Conservation (phyloP, 306 rosid genomes). For the Luffa acutangula region DNA sequence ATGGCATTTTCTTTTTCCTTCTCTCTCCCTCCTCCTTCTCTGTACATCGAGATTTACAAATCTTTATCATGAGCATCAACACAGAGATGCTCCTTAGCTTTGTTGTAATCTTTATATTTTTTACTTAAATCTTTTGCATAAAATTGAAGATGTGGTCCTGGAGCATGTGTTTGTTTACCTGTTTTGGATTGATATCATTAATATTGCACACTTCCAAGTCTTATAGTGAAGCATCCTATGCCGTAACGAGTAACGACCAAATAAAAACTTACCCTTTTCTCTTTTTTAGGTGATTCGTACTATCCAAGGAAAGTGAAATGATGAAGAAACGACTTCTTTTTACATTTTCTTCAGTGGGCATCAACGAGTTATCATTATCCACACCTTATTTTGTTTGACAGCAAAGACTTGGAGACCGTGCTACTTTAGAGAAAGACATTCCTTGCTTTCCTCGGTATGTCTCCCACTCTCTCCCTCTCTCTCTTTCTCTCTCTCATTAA, state of each 20-base stretch:
- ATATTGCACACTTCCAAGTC: background rate
- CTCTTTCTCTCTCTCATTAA: background rate
- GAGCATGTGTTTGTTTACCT: background rate
- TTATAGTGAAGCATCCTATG: conserved; percentile 2
- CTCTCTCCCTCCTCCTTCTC: background rate
- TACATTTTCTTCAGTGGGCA: background rate
- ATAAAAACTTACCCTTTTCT: background rate
- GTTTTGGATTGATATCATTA: background rate
- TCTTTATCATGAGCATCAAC: background rate
- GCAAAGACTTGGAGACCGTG: background rate
- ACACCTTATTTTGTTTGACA: background rate
- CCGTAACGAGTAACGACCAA: background rate
- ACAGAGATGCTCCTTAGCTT: conserved; percentile 8
- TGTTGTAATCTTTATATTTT: background rate
- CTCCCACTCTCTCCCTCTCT: background rate
- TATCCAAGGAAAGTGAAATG: conserved; percentile 9
- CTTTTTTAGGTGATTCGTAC: background rate
- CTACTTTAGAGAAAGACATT: conserved; percentile 7
- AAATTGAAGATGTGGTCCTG: background rate
- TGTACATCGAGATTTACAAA: background rate
- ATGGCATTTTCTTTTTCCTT: background rate
- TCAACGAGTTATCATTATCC: background rate
- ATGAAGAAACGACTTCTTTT: background rate
- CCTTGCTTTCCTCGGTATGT: conserved; percentile 1
- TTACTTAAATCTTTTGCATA: background rate